Base-by-base conservation (phyloP, 345 rosid genomes). In the Aquilaria sinensis region DNA sequence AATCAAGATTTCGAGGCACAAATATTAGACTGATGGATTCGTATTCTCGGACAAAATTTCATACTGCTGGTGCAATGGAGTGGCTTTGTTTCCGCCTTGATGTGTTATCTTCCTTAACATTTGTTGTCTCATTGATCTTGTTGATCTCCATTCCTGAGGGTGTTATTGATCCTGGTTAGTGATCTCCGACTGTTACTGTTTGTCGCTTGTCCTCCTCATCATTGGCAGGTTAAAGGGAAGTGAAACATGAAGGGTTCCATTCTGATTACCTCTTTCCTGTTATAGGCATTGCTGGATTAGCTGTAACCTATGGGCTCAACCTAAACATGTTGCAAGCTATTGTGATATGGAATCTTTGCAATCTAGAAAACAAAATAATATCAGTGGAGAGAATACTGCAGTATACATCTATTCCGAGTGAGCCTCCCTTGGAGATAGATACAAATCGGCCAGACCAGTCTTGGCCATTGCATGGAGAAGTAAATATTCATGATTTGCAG, bases 11-110 rank as follows among this genome's bases (percentile, higher is more conserved):
- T 74, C 74, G 31, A 10, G 61, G 72, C 47, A 83, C 72, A 34
- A 84, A 78, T 62, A 80, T 91, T 88, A 64, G 62, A 67, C 77
- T 81, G 11, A 65, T 57, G 2, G 90, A 89, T 71, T 75, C 70
- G 46, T 79, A 70, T 70, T 77, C 82, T 66, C 75, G 84, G 80
- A 82, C 88, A 30, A 65, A 53, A 47, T 86, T 89, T 57, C 76
- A 84, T 57, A 59, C 63, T 3, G 56, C 61, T 54, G 86, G 54
- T 37, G 96, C 86, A 51, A 86, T 74, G 89, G 85, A 84, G 56
- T 89, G 96, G 93, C 83, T 89, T 49, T 75, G 82, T 75, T 77
- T 89, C 70, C 87, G 91, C 62, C 67, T 89, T 41, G 91, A 89
- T 34, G 70, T 86, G 56, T 63, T 89, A 56, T 81, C 90, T 47